These are phyloP conservation scores for Letharia columbiana DNA, from an alignment of 495 filamentous ascomycete species.

Conservation along the genomic window DNA sequence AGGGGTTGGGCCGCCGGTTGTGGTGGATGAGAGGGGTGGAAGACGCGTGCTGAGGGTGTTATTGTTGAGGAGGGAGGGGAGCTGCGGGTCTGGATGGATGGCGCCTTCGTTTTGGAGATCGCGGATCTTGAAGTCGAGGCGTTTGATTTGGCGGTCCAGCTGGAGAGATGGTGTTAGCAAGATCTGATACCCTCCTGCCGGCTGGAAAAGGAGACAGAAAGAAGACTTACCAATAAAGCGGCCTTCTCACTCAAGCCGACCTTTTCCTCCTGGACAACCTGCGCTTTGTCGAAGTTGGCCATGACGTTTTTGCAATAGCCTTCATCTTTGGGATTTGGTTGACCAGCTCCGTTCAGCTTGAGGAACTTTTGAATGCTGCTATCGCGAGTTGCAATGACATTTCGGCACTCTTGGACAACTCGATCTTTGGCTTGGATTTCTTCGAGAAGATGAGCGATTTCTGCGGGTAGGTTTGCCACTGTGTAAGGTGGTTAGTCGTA, in stretches of 20 bases:
- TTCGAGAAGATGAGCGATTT: slow-evolving; percentile 87
- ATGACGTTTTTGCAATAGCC: slow-evolving; percentile 59
- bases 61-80: slow-evolving; percentile 70
- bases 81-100: slow-evolving; percentile 63
- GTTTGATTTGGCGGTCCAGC: slow-evolving; percentile 81
- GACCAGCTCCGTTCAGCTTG: slow-evolving; percentile 70
- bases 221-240: slow-evolving; percentile 44
- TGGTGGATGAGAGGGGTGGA: slow-evolving; percentile 38
- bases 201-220: neutral
- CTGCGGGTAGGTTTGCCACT: slow-evolving; percentile 82
- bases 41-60: slow-evolving; percentile 49
- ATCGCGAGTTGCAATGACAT: slow-evolving; percentile 68
- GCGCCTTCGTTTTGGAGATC: slow-evolving; percentile 70
- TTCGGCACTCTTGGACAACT: slow-evolving; percentile 62
- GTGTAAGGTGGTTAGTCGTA: slow-evolving; percentile 22
- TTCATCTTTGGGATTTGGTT: slow-evolving; percentile 80
- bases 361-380: slow-evolving; percentile 82
- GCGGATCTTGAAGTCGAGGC: slow-evolving; percentile 79
- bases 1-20: slow-evolving; percentile 40
- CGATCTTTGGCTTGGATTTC: slow-evolving; percentile 89
- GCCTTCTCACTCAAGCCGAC: slow-evolving; percentile 70
- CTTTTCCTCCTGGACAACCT: slow-evolving; percentile 81
- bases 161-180: slow-evolving; percentile 18
- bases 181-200: neutral
- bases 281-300: slow-evolving; percentile 60